A percentile compares a stretch with the other conserved stretches of the same genome.
Conservation (phyloP, 768 basidiomycete species). For the Mycena polygramma region DNA sequence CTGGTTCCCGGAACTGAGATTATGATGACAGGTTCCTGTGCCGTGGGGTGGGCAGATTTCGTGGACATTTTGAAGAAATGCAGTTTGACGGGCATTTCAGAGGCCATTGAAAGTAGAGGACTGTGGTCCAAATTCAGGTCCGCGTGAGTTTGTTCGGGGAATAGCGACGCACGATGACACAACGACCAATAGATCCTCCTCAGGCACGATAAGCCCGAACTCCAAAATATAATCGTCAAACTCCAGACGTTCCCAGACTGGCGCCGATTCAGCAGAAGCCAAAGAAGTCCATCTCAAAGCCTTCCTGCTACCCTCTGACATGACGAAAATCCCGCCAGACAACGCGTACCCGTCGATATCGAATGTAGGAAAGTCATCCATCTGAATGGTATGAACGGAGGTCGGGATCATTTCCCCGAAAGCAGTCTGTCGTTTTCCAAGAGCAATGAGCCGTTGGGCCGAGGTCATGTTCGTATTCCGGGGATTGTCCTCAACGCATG, state of each 20-base stretch:
- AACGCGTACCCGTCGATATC: not conserved
- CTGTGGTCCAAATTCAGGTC: not conserved
- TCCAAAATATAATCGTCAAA: conserved; percentile 4
- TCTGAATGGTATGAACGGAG: not conserved
- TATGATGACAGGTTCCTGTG: not conserved
- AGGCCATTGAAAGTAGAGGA: not conserved
- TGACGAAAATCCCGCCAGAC: conserved; percentile 10
- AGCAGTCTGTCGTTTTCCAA: not conserved
- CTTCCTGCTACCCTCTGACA: not conserved
- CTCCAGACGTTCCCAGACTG: conserved; percentile 5
- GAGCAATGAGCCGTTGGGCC: not conserved
- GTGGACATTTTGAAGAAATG: conserved; percentile 14
- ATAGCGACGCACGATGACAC: conserved; percentile 1
- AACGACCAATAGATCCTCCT: conserved; percentile 2
- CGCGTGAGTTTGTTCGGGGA: not conserved
- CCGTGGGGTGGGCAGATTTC: not conserved
- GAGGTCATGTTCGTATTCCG: not conserved
- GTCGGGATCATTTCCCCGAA: not conserved
- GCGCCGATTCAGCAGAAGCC: not conserved
- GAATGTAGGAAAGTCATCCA: not conserved
- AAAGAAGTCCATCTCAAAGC: conserved; percentile 3
- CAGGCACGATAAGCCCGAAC: not conserved
- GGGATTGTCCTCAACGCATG: conserved; percentile 22
- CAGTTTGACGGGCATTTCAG: not conserved
- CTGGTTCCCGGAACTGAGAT: not conserved